Evolutionary conservation across 202 grass and related monocot species (phyloP).

Genomic region (Carex sylvatica): DNA sequence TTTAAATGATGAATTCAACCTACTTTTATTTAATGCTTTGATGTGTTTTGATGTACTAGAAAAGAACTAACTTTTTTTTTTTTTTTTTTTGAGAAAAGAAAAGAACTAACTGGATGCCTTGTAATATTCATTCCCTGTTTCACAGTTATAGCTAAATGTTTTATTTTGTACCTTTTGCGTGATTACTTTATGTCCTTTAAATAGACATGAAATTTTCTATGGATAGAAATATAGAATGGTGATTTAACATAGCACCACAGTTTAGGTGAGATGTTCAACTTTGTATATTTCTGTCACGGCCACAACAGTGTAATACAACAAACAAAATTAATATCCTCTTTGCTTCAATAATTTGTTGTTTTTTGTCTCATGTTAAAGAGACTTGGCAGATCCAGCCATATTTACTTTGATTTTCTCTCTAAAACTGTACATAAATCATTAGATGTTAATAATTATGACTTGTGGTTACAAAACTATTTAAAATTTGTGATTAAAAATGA

Average conservation of each 20-base stretch:
- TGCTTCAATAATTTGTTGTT: slow-evolving; percentile 5
- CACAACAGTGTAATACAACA: neutral
- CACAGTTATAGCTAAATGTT: neutral
- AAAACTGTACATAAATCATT: neutral
- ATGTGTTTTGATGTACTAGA: too few relatives aligned
- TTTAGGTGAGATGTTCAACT: slow-evolving; percentile 19
- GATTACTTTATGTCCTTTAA: neutral
- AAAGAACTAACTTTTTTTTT: too few relatives aligned
- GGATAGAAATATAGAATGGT: neutral
- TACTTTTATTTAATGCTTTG: neutral
- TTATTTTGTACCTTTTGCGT: neutral
- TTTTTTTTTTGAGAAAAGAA: too few relatives aligned
- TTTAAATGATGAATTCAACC: neutral
- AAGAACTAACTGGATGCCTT: too few relatives aligned
- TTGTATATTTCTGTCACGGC: slow-evolving; percentile 24
- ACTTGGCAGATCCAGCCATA: neutral
- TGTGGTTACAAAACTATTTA: neutral
- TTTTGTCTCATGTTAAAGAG: slow-evolving; percentile 11
- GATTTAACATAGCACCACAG: slow-evolving; percentile 5
- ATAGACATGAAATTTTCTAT: neutral
- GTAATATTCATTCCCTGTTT: neutral
- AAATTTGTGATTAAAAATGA: neutral
- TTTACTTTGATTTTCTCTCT: neutral
- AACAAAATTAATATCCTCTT: slow-evolving; percentile 6
- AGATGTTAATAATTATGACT: neutral